Evolutionary conservation across 495 filamentous ascomycete genomes (phyloP).

Genomic region (Daldinia caldariorum): DNA sequence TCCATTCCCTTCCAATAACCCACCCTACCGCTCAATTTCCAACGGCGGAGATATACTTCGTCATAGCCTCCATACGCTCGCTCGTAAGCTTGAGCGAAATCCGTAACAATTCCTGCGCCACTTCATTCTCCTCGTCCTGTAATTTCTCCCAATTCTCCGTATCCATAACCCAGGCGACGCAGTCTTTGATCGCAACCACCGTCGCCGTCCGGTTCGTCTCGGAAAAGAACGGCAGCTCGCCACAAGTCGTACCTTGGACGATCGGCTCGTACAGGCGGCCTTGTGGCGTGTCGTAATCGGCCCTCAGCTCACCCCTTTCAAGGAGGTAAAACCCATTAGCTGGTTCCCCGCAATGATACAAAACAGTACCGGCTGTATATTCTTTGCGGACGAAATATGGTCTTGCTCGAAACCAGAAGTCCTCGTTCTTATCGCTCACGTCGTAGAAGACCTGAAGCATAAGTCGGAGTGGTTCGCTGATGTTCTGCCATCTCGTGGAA

Average conservation of each 20-base stretch:
- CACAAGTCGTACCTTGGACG: constrained; percentile 92
- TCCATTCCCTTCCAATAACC: background rate
- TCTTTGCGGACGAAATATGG: constrained; percentile 75
- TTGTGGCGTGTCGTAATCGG: constrained; percentile 89
- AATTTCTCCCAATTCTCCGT: constrained; percentile 73
- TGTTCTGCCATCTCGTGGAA: constrained; percentile 74
- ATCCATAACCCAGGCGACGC: constrained; percentile 83
- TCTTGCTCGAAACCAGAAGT: constrained; percentile 88
- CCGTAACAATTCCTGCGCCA: constrained; percentile 84
- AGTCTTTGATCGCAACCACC: constrained; percentile 81
- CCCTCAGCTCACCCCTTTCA: constrained; percentile 86
- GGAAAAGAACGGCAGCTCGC: constrained; percentile 94
- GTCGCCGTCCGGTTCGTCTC: constrained; percentile 88
- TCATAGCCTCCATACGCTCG: constrained; percentile 91
- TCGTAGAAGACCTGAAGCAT: constrained; percentile 93
- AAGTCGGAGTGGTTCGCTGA: constrained; percentile 88
- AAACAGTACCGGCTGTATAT: constrained; percentile 71
- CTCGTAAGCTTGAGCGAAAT: constrained; percentile 87
- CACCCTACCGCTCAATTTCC: constrained; percentile 34
- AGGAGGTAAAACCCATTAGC: constrained; percentile 89
- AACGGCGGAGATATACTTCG: constrained; percentile 59
- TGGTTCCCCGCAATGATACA: constrained; percentile 77
- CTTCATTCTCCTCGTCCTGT: constrained; percentile 73
- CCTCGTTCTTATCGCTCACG: constrained; percentile 82
- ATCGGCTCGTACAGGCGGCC: constrained; percentile 90